Evolutionary conservation across 495 filamentous ascomycete genomes (phyloP), one percentile per base, ranked within the genome.

Genomic region (Talaromyces thailandensis): DNA sequence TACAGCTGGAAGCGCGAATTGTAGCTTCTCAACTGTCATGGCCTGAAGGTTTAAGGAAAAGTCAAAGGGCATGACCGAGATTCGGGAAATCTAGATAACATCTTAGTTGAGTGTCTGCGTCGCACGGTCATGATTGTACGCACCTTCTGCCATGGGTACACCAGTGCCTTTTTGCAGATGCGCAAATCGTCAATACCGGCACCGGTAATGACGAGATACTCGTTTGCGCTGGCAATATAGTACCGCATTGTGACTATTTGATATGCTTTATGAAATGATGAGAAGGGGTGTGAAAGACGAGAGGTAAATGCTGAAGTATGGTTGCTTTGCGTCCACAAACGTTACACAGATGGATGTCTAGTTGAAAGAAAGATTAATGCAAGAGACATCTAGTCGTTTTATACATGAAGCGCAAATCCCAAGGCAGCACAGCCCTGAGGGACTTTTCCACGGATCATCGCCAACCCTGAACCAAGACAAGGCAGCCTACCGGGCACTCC

Each of bases 141-240:
- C 75, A 82, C 72, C 77, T 79, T 74, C 64, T 91, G 87, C 66
- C 85, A 83, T 64, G 88, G 86, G 71, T 75, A 81, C 4, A 90
- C 80, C 74, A 84, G 84, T 50, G 85, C 84, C 64, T 88, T 87
- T 71, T 93, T 94, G 58, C 75, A 79, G 69, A 94, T 90, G 65
- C 79, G 81, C 61, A 94, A 82, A 68, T 81, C 84, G 9, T 82
- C 76, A 62, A 94, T 81, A 61, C 86, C 82, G 68, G 84, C 86
- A 74, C 90, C 90, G 58, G 90, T 93, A 66, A 93, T 84, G 80
- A 88, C 88, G 71, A 93, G 86, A 77, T 92, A 92, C 67, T 82
- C 75, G 63, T 72, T 76, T 50, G 75, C 72, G 55, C 69, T 62
- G 23, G 74, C 69, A 37, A 78, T 70, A 37, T 69, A 64, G 53